Base-by-base conservation (phyloP, 2,329 filamentous ascomycete genomes). In the Aspergillus oerlinghausenensis region DNA sequence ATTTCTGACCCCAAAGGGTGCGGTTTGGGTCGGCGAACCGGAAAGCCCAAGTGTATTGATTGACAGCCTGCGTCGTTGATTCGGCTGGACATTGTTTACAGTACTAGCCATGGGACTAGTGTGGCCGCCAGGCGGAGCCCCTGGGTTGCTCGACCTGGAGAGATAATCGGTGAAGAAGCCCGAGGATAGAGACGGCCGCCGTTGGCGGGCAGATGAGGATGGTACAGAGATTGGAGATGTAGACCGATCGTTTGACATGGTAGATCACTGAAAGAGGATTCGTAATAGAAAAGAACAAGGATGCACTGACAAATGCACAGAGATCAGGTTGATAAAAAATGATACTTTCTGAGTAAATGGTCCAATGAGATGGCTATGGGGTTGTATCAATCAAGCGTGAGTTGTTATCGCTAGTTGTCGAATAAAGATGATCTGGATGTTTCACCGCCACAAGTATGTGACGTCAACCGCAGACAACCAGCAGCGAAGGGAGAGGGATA, bases 31-130 rank as follows among this genome's bases (percentile, higher is more conserved):
- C n/a, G 88, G 87, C 4, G 88, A 87, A 61, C 88, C 88, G 3
- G 87, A 88, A n/a, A 91, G 78, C 35, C 89, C 88, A 29, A 91
- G 76, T 2, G 88, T 90, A 49, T 85, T 87, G 67, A 92, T 84
- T 48, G 89, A 92, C 62, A 92, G 82, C 49, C 89, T 85, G 58
- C 88, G 86, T 57, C 85, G 84, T 81, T 68, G 70, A 54, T 65
- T 70, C 5, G 73, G 57, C 60, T 83, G 79, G 28, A 80, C 73
- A 57, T 76, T 78, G 52, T 79, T 76, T 75, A 63, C 76, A 68
- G 79, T 75, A 59, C 69, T 65, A 54, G 67, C 56, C 82, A 84
- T 88, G 58, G 88, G 78, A 67, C 68, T 67, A 53, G 73, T 66
- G 58, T 55, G 60, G 28, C 57, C 60, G 29, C 52, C 57, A 19